Percentiles rank a stretch among this genome's conserved stretches.
phyloP scores from a whole-genome alignment of 1,284 basidiomycete genomes.

The Ceratobasidium theobromae region DNA sequence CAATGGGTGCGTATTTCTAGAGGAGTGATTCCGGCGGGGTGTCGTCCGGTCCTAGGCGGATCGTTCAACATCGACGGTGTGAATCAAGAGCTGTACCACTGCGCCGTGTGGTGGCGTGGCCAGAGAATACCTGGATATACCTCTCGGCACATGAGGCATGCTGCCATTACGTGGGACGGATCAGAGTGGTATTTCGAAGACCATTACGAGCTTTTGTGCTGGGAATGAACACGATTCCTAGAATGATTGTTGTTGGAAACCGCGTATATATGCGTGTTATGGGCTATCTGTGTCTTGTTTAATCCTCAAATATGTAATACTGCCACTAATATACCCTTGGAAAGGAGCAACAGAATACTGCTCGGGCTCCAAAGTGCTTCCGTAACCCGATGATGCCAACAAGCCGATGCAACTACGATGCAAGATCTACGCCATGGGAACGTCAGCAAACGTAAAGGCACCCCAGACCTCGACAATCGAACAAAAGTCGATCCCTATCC shows the following conservation, averaged over 20 bases:
- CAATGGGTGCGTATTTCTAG: constrained; percentile 17
- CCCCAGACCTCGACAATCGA: no score
- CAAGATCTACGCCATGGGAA: no score
- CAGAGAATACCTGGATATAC: constrained; percentile 27
- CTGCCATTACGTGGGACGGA: constrained; percentile 22
- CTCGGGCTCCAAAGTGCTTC: no score
- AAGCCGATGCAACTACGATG: no score
- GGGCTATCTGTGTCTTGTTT: background rate
- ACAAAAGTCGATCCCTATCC: no score
- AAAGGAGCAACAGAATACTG: no score
- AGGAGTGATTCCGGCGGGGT: constrained; percentile 14
- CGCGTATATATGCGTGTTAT: background rate
- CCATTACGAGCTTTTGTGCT: constrained; percentile 22
- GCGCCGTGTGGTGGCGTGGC: constrained; percentile 30
- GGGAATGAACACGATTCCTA: background rate
- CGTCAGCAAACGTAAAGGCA: no score
- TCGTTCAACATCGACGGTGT: background rate
- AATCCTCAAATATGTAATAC: no score
- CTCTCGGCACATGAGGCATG: constrained; percentile 5
- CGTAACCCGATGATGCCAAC: no score
- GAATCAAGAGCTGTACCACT: constrained; percentile 16
- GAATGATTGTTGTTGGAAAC: no score
- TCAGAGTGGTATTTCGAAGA: constrained; percentile 20
- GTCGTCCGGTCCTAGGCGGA: constrained; percentile 26
- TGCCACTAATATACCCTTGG: no score